These are phyloP conservation scores for Paramecium sexaurelia DNA, from an alignment of 73 alveolate genomes.

Conservation along the genomic window DNA sequence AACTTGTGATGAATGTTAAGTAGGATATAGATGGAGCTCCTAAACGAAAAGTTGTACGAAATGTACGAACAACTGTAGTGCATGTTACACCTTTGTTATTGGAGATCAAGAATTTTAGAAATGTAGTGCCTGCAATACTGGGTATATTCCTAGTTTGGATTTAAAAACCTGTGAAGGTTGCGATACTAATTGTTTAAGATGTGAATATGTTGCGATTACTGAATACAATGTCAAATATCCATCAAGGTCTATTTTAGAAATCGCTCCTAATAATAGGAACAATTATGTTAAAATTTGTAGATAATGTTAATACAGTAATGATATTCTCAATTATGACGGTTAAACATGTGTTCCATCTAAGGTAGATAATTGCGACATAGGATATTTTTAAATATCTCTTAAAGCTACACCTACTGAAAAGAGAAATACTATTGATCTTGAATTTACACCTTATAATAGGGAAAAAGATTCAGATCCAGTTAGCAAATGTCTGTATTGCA, in stretches of 20 bases:
- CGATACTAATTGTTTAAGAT: conserved; percentile 8
- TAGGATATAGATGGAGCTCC: not conserved
- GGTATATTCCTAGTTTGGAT: conserved; percentile 4
- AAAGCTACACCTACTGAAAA: not conserved
- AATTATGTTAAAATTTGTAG: not conserved
- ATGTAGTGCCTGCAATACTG: not conserved
- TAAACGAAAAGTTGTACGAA: not conserved
- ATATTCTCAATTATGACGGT: not conserved
- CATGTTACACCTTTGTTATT: not conserved
- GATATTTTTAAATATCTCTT: not conserved
- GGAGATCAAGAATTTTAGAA: too few species aligned
- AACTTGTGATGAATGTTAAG: not conserved
- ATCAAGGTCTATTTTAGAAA: not conserved
- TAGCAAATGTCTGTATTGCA: not conserved
- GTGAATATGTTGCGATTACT: not conserved
- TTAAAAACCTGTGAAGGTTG: conserved; percentile 8
- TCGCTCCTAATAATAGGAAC: not conserved
- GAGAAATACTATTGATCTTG: not conserved
- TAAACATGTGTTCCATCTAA: not conserved
- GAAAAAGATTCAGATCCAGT: not conserved
- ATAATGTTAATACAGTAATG: not conserved
- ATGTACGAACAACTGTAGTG: not conserved
- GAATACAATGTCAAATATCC: not conserved
- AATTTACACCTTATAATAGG: not conserved
- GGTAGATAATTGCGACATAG: not conserved